Evolutionary conservation across 352 stramenopile species (phyloP).

Genomic region (Pythium biforme): DNA sequence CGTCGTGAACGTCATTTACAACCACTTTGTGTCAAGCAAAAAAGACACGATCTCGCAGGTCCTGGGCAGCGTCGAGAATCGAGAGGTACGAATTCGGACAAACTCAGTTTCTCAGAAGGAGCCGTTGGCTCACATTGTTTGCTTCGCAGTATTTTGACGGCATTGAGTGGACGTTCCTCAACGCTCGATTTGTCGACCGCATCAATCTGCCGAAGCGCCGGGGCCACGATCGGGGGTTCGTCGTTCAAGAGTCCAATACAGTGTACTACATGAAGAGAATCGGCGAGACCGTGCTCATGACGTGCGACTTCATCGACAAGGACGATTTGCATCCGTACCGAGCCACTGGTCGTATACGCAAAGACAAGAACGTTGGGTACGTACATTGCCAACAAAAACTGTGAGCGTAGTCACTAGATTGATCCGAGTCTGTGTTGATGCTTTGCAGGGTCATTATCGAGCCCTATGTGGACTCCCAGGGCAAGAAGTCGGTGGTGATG

Average conservation of each 20-base stretch:
- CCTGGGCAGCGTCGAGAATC: constrained; percentile 54
- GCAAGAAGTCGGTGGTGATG: constrained; percentile 48
- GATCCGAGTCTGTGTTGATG: not conserved
- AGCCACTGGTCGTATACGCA: constrained; percentile 37
- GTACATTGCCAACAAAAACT: not conserved
- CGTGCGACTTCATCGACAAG: constrained; percentile 47
- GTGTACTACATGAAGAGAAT: constrained; percentile 57
- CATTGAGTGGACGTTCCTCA: constrained; percentile 48
- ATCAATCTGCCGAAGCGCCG: constrained; percentile 46
- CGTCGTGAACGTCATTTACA: constrained; percentile 49
- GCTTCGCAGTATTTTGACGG: constrained; percentile 51
- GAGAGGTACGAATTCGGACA: constrained; percentile 35
- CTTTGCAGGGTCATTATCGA: constrained; percentile 25
- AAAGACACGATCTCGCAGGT: constrained; percentile 54
- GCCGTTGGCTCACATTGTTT: not conserved
- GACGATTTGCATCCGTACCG: constrained; percentile 52
- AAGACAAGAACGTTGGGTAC: constrained; percentile 57
- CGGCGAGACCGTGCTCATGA: constrained; percentile 40
- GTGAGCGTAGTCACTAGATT: not conserved
- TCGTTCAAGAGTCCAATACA: constrained; percentile 65
- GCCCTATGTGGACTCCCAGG: constrained; percentile 36
- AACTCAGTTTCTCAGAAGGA: no score
- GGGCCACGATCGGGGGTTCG: constrained; percentile 35
- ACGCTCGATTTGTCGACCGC: constrained; percentile 60
- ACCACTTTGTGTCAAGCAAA: constrained; percentile 56